Percentiles rank a stretch among this genome's conserved stretches.
These are phyloP conservation scores for Xylaria nigripes DNA, from an alignment of 495 filamentous ascomycete species.

Conservation along the genomic window DNA sequence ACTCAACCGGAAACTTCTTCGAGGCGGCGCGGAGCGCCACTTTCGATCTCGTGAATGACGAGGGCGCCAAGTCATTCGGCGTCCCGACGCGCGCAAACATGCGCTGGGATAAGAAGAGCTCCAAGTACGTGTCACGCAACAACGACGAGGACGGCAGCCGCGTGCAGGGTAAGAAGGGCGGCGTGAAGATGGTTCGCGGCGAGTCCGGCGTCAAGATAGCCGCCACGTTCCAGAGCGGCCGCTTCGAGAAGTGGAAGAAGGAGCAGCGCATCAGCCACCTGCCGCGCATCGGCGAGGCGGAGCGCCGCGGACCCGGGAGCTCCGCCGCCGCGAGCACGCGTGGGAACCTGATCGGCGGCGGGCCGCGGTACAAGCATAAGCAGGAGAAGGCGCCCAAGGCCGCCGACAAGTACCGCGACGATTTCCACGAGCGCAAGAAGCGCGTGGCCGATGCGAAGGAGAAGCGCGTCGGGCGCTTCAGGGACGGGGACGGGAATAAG, in stretches of 20 bases:
- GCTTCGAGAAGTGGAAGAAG: conserved; percentile 86
- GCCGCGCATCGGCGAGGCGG: conserved; percentile 73
- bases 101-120: conserved; percentile 95
- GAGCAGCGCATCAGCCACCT: conserved; percentile 69
- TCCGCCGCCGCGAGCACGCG: conserved; percentile 22
- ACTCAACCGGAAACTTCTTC: conserved; percentile 61
- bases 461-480: conserved; percentile 65
- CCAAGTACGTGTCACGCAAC: conserved; percentile 81
- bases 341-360: conserved; percentile 26
- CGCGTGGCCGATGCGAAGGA: conserved; percentile 78
- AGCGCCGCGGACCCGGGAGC: conserved; percentile 50
- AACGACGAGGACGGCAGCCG: conserved; percentile 94
- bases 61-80: conserved; percentile 66
- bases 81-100: conserved; percentile 63
- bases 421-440: conserved; percentile 88
- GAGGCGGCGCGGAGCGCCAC: conserved; percentile 70
- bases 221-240: conserved; percentile 81
- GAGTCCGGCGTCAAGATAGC: conserved; percentile 95
- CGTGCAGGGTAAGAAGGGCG: conserved; percentile 59
- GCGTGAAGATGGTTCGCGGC: conserved; percentile 73
- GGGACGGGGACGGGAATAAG: conserved; percentile 54
- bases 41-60: conserved; percentile 85
- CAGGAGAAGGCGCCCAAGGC: conserved; percentile 80
- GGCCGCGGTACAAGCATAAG: conserved; percentile 65
- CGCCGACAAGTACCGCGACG: conserved; percentile 80